phyloP scores from a whole-genome alignment of 768 basidiomycete species.

The Candolleomyces eurysporus region DNA sequence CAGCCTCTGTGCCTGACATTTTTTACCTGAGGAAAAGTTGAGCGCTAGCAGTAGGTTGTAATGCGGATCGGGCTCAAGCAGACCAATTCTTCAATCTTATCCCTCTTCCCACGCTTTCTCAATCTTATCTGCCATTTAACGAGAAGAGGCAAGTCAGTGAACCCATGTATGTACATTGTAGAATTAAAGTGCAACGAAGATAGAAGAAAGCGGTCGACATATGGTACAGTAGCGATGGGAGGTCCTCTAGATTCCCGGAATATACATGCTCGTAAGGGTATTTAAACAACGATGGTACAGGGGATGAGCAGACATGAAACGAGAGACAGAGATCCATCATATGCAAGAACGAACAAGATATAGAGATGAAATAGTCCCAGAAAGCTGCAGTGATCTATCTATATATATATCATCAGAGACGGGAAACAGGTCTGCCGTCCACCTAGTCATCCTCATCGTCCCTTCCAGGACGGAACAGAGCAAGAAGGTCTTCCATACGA shows the following conservation, averaged over 20 bases:
- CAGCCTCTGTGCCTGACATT: not conserved
- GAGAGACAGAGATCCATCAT: no score
- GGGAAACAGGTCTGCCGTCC: not conserved
- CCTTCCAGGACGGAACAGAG: constrained; percentile 63
- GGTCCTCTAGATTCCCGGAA: no score
- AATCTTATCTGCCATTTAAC: not conserved
- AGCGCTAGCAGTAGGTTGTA: not conserved
- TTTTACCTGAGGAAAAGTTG: not conserved
- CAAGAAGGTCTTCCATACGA: constrained; percentile 82
- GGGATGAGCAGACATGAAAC: no score
- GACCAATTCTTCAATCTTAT: not conserved
- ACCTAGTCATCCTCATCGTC: constrained; percentile 51
- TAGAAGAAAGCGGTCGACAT: no score
- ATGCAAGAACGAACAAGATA: no score
- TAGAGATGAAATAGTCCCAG: not conserved
- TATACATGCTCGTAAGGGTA: no score
- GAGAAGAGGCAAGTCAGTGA: not conserved
- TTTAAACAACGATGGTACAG: no score
- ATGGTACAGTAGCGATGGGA: no score
- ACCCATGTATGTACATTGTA: not conserved
- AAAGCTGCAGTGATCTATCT: not conserved
- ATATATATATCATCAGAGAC: not conserved
- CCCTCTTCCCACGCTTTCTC: not conserved
- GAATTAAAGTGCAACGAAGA: no score
- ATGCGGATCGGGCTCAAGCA: not conserved